Base-by-base conservation (phyloP, 1,284 basidiomycete species). In the Bjerkandera adusta region DNA sequence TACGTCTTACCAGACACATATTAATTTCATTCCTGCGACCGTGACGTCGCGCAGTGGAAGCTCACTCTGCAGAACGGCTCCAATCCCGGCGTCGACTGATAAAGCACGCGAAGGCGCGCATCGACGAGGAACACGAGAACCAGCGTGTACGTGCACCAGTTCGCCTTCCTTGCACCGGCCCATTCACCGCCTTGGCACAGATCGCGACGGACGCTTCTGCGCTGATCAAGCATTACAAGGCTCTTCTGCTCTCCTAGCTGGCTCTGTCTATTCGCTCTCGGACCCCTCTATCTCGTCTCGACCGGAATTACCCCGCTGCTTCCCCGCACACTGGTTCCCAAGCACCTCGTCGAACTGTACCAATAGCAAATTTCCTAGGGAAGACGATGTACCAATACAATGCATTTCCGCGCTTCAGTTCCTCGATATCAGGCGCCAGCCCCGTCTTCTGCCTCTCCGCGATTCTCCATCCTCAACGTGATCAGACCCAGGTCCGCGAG, bases 171-270 rank as follows among this genome's bases (percentile, higher is more conserved):
- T 32, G 11, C 16, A 30, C 16, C 32, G 20, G 20, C 35, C 27
- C n/a, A n/a, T 15, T 43, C 18, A 15, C 27, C 6, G 27, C 25
- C 33, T 3, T 45, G 6, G 13, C 5, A 27, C 43, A 75, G 73
- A 54, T 73, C 24, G 68, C 66, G 3, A 62, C 61, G 35, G 72
- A 75, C 51, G 71, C 72, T 5, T 60, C 65, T 15, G 65, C 64
- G 13, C 60, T 73, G 43, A 70, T 76, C 56, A 75, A 67, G 38
- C 64, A 71, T 44, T 75, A 73, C 52, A 75, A 75, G 48, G 62
- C 70, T 33, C 47, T 74, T 18, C 55, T 75, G 37, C 56, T 62
- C 38, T 53, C 61, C 13, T 61, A 41, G 16, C 5, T 34, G 13
- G 42, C 30, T 35, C 37, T n/a, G n/a, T 32, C 44, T 26, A 20